Evolutionary conservation across 2,329 filamentous ascomycete species (phyloP), one percentile per base, ranked within the genome.

Genomic region (Aspergillus fructus): DNA sequence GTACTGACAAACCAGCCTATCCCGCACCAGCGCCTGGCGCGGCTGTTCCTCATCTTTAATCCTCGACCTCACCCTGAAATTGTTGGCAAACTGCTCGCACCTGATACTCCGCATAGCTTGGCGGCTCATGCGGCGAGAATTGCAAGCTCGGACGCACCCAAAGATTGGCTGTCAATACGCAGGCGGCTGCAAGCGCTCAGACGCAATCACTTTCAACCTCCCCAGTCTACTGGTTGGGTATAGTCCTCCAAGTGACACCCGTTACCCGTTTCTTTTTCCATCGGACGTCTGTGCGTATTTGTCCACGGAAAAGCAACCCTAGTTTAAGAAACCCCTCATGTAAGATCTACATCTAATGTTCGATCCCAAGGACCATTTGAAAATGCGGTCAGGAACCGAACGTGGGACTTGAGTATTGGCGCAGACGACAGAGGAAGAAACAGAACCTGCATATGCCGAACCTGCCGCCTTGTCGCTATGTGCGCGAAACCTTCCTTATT

Each of bases 101-200:
- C 47, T 65, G 48, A 59, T 68, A 47, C 56, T 64, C 3, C 59
- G 66, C 41, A 70, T 68, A 33, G 57, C 59, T 17, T 68, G 66
- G 67, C 67, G 64, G 8, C 53, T 68, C 9, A 66, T 67, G 59
- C 67, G 11, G 66, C 66, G 2, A 65, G 66, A 4, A 66, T 67
- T 43, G 66, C 65, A 19, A 68, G 67, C 13, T 54, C 60, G 1
- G 68, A 69, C 45, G 58, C 53, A 9, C 65, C 65, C 53, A 61
- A 64, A 45, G 67, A 69, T 52, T 70, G 68, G 67, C 64, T 68
- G 23, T 65, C 67, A 15, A 67, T 67, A 24, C 51, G 43, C 51
- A 34, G 51, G 33, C 63, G 64, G 19, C 50, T 70, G 33, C 59
- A 60, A 5, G 66, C 67, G 41, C 56, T 68, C 13, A 61, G 67